Evolutionary conservation across 352 stramenopile species (phyloP), one percentile per base, ranked within the genome.

Genomic region (Phytopythium sindhum): DNA sequence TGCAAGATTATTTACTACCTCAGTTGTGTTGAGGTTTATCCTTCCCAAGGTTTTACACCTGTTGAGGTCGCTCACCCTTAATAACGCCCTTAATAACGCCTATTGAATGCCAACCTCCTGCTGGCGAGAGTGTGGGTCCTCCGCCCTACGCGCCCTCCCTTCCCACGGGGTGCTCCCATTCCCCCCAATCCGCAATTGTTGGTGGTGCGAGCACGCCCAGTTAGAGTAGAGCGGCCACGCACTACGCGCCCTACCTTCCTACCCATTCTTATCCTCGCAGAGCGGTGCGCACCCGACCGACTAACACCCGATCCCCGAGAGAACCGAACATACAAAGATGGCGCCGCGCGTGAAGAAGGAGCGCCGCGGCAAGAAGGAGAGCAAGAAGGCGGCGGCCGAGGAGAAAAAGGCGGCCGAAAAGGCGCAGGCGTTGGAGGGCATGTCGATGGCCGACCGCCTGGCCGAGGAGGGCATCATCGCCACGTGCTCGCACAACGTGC

Each of bases 401-500:
- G 81, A 90, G 65, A 94, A 92, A 72, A 91, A 91, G 68, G 81
- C 80, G 42, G 78, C 73, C 26, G 83, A 93, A 33, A 76, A 78
- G 63, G 83, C 79, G 19, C 70, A 80, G 37, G 80, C 85, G 61
- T 71, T 92, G 19, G 73, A 77, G 31, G 78, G 68, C 77, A 91
- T 93, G 81, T 90, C 84, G 55, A 62, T 86, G 29, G 87, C 87
- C 24, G 95, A 98, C 64, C 87, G 93, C 31, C 84, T 99, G 19
- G 90, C 90, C 21, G 81, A 97, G 53, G 84, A 98, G 35, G 86
- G 97, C 57, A 98, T 99, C 79, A 96, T 98, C 72, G 92, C 95
- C 28, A 99, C 95, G n/a, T 99, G 95, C 79, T 96, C 97, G 76
- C 79, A 90, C 67, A 96, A 90, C 52, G 94, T 94, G 68, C 92